Base-by-base conservation (phyloP, 2,329 filamentous ascomycete species). In the Colletotrichum higginsianum region DNA sequence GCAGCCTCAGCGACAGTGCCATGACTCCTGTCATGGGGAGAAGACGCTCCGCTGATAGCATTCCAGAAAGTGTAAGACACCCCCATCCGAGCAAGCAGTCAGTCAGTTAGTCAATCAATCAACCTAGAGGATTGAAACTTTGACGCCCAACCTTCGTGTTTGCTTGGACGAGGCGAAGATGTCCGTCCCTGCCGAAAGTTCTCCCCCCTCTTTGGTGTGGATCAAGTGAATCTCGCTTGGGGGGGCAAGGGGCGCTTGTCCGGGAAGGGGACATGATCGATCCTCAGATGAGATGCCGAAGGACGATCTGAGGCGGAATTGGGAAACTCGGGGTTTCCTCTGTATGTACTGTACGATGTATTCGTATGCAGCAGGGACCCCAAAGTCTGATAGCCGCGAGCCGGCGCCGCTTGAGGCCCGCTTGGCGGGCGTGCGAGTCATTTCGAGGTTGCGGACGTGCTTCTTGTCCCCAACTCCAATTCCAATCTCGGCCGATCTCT, bases 211-310 rank as follows among this genome's bases (percentile, higher is more conserved):
- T 61, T n/a, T 21, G 11, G n/a, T 2, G 13, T 5, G 42, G 57
- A 21, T 16, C 46, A 16, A 57, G 15, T n/a, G 18, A 67, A 67
- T 62, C 52, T 71, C 64, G 67, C 64, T 67, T 71, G 56, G 30
- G 23, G 11, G 57, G 53, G 38, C 3, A 4, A 4, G 26, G 26
- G 53, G 56, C 49, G 63, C 64, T 53, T 52, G 57, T 21, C 50
- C 44, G 50, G 63, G 64, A 67, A 26, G 23, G 23, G 23, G 44
- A 62, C 40, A 30, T 71, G 68, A 62, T 67, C 64, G 63, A 71
- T 62, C 63, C 57, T 57, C 23, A 67, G 52, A 58, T 71, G 57
- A 71, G 63, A 67, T 67, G 50, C 64, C 64, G 67, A 57, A 52
- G 23, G 64, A 67, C 38, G 35, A 67, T 67, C 53, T 30, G 42